phyloP scores from a whole-genome alignment of 306 rosid genomes.

The Cucurbita moschata region DNA sequence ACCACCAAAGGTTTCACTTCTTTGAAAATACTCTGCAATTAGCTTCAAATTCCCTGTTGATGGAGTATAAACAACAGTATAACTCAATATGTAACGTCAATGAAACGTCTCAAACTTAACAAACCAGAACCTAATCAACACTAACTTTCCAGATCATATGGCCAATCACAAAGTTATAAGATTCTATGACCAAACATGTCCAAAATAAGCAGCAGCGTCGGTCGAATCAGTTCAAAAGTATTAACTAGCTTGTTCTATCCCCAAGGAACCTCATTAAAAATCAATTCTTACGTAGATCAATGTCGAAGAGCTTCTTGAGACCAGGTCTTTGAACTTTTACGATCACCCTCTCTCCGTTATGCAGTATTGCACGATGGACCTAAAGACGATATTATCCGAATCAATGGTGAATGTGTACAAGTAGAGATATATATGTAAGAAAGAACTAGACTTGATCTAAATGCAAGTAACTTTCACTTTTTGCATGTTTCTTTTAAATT shows the following conservation, averaged over 20 bases:
- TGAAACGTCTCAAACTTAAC: not conserved
- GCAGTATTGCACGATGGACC: conserved; percentile 89
- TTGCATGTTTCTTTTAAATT: not conserved
- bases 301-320: conserved; percentile 87
- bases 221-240: not conserved
- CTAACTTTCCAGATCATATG: not conserved
- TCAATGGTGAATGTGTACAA: not conserved
- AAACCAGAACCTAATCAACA: not conserved
- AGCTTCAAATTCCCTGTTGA: conserved; percentile 72
- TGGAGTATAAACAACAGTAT: not conserved
- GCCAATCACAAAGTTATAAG: not conserved
- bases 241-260: not conserved
- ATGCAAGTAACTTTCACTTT: not conserved
- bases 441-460: not conserved
- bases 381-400: not conserved
- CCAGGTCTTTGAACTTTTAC: conserved; percentile 96
- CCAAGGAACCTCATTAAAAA: not conserved
- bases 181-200: not conserved
- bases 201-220: not conserved
- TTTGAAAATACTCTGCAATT: conserved; percentile 90
- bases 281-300: conserved; percentile 65
- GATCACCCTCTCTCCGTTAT: conserved; percentile 84
- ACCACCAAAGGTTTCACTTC: conserved; percentile 80
- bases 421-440: not conserved
- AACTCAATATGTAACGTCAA: not conserved